A percentile compares a stretch with the other conserved stretches of the same genome.
Evolutionary conservation across 441 rosid species (phyloP).

Genomic region (Adansonia madagascariensis): DNA sequence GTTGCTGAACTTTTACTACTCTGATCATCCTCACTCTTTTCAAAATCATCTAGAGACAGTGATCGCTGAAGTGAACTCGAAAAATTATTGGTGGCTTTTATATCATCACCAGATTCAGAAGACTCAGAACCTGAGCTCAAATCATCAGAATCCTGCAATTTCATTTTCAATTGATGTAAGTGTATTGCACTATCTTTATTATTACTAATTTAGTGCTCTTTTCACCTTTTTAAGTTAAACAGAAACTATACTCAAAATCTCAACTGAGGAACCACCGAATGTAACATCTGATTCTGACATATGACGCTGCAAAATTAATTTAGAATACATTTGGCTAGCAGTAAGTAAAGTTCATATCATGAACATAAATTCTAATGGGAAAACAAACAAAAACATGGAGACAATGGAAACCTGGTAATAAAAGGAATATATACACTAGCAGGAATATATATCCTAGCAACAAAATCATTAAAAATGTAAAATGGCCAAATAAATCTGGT

Average conservation of each 20-base stretch:
- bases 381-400: background rate
- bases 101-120: constrained; percentile 39
- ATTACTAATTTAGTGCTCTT: background rate
- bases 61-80: constrained; percentile 43
- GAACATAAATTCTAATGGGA: background rate
- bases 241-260: background rate
- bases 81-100: constrained; percentile 37
- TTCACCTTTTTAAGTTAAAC: constrained; percentile 7
- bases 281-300: background rate
- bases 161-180: constrained; percentile 11
- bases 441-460: background rate
- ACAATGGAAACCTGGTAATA: constrained; percentile 18
- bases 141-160: constrained; percentile 55
- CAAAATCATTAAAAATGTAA: constrained; percentile 11
- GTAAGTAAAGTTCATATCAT: background rate
- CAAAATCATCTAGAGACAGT: constrained; percentile 34
- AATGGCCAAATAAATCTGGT: constrained; percentile 13
- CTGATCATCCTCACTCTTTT: constrained; percentile 40
- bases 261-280: constrained; percentile 1
- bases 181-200: constrained; percentile 2
- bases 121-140: constrained; percentile 44
- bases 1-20: constrained; percentile 32
- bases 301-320: constrained; percentile 15
- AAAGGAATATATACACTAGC: background rate
- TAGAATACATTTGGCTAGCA: background rate